A percentile compares a stretch with the other conserved stretches of the same genome.
Evolutionary conservation across 306 rosid genomes (phyloP).

Genomic region (Purshia tridentata): DNA sequence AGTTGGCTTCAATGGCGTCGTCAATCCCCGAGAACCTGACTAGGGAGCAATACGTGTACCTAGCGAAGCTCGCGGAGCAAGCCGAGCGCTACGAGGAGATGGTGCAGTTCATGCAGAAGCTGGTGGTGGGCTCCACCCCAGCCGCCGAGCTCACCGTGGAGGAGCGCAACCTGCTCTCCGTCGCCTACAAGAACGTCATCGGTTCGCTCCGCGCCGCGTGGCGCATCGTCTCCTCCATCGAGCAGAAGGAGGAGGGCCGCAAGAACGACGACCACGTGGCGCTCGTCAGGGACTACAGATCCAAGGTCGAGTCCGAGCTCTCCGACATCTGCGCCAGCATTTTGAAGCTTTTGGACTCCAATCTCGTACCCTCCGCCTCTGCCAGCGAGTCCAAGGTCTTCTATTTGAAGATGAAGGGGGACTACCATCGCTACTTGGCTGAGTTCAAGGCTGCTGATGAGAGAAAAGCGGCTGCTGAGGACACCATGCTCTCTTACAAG

Average conservation of each 20-base stretch:
- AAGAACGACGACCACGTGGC: slow-evolving; percentile 71
- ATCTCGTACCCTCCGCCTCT: slow-evolving; percentile 59
- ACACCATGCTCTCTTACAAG: slow-evolving; percentile 70
- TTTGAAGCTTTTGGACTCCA: slow-evolving; percentile 44
- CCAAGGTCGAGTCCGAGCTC: slow-evolving; percentile 64
- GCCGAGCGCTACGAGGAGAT: slow-evolving; percentile 81
- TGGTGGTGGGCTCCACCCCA: slow-evolving; percentile 55
- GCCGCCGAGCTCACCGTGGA: slow-evolving; percentile 64
- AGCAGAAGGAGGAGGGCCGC: slow-evolving; percentile 66
- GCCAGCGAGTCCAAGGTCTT: slow-evolving; percentile 63
- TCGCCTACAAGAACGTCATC: slow-evolving; percentile 74
- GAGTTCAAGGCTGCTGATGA: slow-evolving; percentile 68
- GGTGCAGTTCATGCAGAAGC: slow-evolving; percentile 83
- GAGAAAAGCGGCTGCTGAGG: slow-evolving; percentile 66
- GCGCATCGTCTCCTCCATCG: slow-evolving; percentile 73
- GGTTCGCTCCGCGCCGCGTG: slow-evolving; percentile 77
- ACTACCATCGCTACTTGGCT: slow-evolving; percentile 68
- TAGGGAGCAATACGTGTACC: slow-evolving; percentile 66
- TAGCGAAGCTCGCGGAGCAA: slow-evolving; percentile 70
- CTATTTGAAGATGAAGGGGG: slow-evolving; percentile 79
- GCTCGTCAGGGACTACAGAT: slow-evolving; percentile 63
- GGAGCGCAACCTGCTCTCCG: slow-evolving; percentile 69
- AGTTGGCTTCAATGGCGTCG: slow-evolving; percentile 36
- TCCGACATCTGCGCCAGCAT: slow-evolving; percentile 55
- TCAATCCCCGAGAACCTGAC: slow-evolving; percentile 53